phyloP scores from a whole-genome alignment of 371 early-diverging fungal species.

The Circinella minor region DNA sequence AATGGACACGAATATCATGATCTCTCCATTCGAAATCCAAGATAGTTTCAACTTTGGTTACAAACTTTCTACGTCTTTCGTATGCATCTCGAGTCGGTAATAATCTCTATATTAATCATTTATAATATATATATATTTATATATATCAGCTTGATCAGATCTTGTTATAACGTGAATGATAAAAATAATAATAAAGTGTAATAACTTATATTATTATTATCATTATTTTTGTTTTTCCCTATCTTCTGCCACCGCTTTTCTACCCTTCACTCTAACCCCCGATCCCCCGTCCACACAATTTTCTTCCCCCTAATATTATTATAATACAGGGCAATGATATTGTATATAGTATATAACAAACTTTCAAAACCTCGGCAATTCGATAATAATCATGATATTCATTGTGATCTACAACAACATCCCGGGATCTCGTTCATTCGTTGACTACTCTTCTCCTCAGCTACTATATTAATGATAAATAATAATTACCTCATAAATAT shows the following conservation, averaged over 20 bases:
- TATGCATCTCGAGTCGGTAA: conserved; percentile 65
- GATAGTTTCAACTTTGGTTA: conserved; percentile 58
- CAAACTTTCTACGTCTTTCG: conserved; percentile 54
- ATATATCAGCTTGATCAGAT: background rate
- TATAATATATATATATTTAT: background rate
- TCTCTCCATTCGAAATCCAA: conserved; percentile 64
- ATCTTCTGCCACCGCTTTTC: background rate
- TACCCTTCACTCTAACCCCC: too few species aligned
- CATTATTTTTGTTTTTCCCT: too few species aligned
- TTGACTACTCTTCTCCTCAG: too few species aligned
- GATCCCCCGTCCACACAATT: too few species aligned
- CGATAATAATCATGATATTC: too few species aligned
- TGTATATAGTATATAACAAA: background rate
- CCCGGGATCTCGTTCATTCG: too few species aligned
- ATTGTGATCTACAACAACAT: too few species aligned
- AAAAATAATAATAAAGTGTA: too few species aligned
- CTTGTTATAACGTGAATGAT: background rate
- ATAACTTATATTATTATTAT: too few species aligned
- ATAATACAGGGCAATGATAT: background rate
- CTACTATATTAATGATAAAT: background rate
- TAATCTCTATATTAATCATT: conserved; percentile 30
- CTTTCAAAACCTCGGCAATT: background rate
- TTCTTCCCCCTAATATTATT: background rate
- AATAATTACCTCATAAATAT: conserved; percentile 29
- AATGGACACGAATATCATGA: conserved; percentile 60